Evolutionary conservation across 108 stramenopile species (phyloP), one percentile per base, ranked within the genome.

Genomic region (Cylindrotheca fusiformis): DNA sequence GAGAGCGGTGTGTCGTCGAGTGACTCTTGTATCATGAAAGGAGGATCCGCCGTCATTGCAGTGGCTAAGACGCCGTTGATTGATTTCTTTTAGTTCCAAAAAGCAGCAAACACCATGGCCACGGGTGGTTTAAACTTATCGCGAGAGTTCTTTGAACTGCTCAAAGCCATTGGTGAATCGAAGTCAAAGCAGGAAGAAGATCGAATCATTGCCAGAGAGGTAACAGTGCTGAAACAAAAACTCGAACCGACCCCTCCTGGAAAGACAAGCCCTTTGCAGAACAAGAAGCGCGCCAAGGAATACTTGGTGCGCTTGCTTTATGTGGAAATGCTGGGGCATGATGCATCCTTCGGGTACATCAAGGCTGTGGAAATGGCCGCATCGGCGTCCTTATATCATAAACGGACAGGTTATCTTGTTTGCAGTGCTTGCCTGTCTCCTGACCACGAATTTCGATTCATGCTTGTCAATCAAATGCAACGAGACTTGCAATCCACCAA

Each of bases 171-270:
- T 32, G 99, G 99, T 24, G 99, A 99, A 80, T 95, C 96, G 68
- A 98, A 98, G 73, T 95, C 96, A 54, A 99, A 99, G 76, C 99
- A 99, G 75, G 97, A 99, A 82, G 99, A 99, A 81, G 99, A 99
- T 69, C 89, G 96, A 28, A 99, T 99, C 73, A 96, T 99, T 68
- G 52, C 77, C 28, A 69, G 78, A 48, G 99, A 99, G 85, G 76
- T 97, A 14, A 45, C 52, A 18, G 68, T 74, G 4, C 87, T 99
- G 32, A 98, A 98, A 70, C 78, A 81, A 63, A 90, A 93, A 69
- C 69, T 97, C 30, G 85, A 90, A 60, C 72, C 83, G 0, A 63
- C 59, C 8, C 78, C 82, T 46, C 49, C 80, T 1, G 68, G 63
- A 36, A 47, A 44, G n/a, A 69, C 57, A 23, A 84, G 82, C 32